Evolutionary conservation across 768 basidiomycete genomes (phyloP).

Genomic region (Xanthoconium stramineum): DNA sequence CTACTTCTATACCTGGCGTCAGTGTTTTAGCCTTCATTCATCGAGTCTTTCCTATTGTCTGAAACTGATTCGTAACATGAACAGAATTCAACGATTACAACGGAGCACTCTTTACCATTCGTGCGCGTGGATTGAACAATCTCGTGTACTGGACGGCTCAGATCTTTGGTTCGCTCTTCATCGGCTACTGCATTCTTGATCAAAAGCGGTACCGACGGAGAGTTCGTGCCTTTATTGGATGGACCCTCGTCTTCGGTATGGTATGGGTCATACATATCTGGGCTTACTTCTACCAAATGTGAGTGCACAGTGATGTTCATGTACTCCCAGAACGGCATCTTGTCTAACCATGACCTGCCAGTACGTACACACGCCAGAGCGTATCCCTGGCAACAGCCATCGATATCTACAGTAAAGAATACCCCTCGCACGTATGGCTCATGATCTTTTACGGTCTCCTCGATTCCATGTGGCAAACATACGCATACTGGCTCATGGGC

Average conservation of each 20-base stretch:
- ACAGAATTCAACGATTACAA: slow-evolving; percentile 83
- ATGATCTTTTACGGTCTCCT: slow-evolving; percentile 75
- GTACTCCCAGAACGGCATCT: background rate
- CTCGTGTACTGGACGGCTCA: slow-evolving; percentile 78
- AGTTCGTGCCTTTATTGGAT: slow-evolving; percentile 66
- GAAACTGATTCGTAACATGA: slow-evolving; percentile 4
- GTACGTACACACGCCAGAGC: slow-evolving; percentile 56
- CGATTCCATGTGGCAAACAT: slow-evolving; percentile 85
- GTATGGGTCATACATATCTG: slow-evolving; percentile 72
- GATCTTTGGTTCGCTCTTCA: slow-evolving; percentile 70
- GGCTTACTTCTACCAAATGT: slow-evolving; percentile 79
- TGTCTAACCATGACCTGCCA: background rate
- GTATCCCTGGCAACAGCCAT: slow-evolving; percentile 40
- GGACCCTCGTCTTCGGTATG: slow-evolving; percentile 60
- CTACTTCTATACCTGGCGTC: slow-evolving; percentile 86
- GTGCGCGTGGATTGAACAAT: slow-evolving; percentile 76
- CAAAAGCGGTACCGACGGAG: slow-evolving; percentile 53
- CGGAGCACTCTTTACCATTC: slow-evolving; percentile 72
- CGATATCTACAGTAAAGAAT: slow-evolving; percentile 57
- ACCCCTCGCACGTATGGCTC: slow-evolving; percentile 56
- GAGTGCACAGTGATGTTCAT: slow-evolving; percentile 10
- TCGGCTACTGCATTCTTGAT: slow-evolving; percentile 67
- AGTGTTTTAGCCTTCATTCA: slow-evolving; percentile 21
- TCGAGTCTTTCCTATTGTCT: background rate
- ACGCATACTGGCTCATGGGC: slow-evolving; percentile 82